A percentile compares a stretch with the other conserved stretches of the same genome.
Conservation (phyloP, 768 basidiomycete species). For the Leccinum uliginosum region DNA sequence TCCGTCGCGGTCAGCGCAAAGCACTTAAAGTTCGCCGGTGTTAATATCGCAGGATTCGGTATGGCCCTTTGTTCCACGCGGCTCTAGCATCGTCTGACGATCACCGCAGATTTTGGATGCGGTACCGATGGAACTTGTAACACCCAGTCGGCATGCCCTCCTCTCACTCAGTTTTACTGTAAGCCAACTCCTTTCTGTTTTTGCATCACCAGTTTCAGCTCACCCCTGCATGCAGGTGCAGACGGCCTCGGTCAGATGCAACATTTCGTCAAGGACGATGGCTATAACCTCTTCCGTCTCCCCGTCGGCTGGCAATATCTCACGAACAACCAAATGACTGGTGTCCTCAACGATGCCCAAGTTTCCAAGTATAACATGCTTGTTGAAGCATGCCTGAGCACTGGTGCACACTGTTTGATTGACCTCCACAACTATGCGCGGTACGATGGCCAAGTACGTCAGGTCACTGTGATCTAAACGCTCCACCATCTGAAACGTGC, state of each 20-base stretch:
- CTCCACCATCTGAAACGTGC: constrained; percentile 1
- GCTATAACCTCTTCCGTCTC: constrained; percentile 55
- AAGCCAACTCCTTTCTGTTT: background rate
- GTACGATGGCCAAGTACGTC: constrained; percentile 40
- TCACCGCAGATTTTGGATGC: constrained; percentile 42
- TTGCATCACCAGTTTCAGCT: background rate
- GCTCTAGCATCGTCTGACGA: background rate
- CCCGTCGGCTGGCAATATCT: constrained; percentile 61
- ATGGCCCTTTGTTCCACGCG: background rate
- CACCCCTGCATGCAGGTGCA: constrained; percentile 2
- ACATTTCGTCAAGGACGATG: constrained; percentile 53
- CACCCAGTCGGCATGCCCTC: constrained; percentile 38
- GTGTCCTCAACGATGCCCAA: constrained; percentile 39
- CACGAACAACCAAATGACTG: constrained; percentile 35
- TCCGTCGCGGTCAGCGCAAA: constrained; percentile 10
- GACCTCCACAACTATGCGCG: constrained; percentile 63
- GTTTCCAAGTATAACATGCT: constrained; percentile 51
- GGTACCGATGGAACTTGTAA: constrained; percentile 41
- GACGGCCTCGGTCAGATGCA: constrained; percentile 48
- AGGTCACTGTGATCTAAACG: background rate
- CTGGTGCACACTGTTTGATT: constrained; percentile 51
- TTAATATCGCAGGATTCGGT: constrained; percentile 54
- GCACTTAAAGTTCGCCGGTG: constrained; percentile 36
- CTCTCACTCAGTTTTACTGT: constrained; percentile 44
- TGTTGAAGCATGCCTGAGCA: constrained; percentile 34